Percentiles rank a stretch among this genome's conserved stretches.
Evolutionary conservation across 1,284 basidiomycete species (phyloP).

Genomic region (Ceratobasidium papillatum): DNA sequence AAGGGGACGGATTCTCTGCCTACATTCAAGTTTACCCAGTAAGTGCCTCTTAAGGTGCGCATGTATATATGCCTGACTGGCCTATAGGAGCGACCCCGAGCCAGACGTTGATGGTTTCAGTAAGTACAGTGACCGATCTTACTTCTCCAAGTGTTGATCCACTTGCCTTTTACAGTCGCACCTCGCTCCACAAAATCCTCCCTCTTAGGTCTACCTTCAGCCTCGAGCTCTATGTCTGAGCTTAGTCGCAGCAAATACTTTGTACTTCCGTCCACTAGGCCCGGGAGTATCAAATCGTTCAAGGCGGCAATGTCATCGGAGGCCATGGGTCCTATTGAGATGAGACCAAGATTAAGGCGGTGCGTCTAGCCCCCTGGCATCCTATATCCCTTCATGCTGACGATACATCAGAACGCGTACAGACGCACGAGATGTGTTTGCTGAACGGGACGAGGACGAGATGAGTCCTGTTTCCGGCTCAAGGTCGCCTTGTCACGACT

Average conservation of each 20-base stretch:
- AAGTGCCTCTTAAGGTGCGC: not conserved
- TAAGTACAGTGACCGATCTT: conserved; percentile 1
- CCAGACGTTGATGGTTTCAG: conserved; percentile 9
- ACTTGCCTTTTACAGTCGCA: not conserved
- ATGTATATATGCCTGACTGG: not conserved
- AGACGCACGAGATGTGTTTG: conserved; percentile 20
- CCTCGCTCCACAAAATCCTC: conserved; percentile 20
- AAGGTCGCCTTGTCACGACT: not conserved
- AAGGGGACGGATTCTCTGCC: conserved; percentile 29
- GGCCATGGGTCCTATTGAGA: not conserved
- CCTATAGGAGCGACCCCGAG: conserved; percentile 34
- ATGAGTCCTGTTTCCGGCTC: conserved; percentile 8
- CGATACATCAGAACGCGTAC: conserved; percentile 13
- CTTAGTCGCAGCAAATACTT: conserved; percentile 20
- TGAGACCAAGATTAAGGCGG: conserved; percentile 26
- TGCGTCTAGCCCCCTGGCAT: not conserved
- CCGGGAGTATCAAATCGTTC: conserved; percentile 34
- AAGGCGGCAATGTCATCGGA: conserved; percentile 9
- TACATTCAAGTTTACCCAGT: conserved; percentile 39
- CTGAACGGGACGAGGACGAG: conserved; percentile 35
- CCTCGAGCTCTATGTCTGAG: conserved; percentile 37
- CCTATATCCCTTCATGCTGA: not conserved
- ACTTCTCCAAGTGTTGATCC: not conserved
- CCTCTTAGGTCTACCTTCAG: conserved; percentile 20
- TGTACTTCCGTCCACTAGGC: conserved; percentile 9